Percentiles rank a stretch among this genome's conserved stretches.
Evolutionary conservation across 345 rosid species (phyloP).

Genomic region (Sonneratia alba): DNA sequence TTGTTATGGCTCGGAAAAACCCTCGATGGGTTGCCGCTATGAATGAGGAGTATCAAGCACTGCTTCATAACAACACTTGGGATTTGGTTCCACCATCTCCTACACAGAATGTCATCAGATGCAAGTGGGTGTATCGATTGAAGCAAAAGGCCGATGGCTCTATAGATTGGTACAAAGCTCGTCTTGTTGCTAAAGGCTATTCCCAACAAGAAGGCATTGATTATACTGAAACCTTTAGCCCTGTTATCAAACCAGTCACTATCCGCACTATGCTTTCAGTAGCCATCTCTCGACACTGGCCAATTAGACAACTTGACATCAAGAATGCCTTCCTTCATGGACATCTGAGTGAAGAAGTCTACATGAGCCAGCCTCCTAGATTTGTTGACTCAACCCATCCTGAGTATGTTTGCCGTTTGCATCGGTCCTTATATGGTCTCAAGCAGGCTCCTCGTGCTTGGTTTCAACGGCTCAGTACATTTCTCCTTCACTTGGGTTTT

Average conservation of each 20-base stretch:
- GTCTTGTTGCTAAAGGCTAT: conserved; percentile 4
- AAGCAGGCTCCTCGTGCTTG: too few species aligned
- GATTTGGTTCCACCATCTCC: neutral
- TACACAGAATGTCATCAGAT: neutral
- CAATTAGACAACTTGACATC: too few species aligned
- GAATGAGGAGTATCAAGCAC: neutral
- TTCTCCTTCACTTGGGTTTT: too few species aligned
- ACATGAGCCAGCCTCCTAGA: too few species aligned
- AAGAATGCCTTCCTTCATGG: too few species aligned
- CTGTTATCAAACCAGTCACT: neutral
- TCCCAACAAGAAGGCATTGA: neutral
- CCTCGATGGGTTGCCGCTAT: conserved; percentile 7
- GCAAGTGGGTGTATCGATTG: conserved; percentile 4
- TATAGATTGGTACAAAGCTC: conserved; percentile 7
- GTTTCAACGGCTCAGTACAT: too few species aligned
- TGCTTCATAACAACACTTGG: neutral
- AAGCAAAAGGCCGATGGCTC: neutral
- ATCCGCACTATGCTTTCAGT: neutral
- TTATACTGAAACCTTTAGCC: conserved; percentile 6
- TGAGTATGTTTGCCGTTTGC: too few species aligned
- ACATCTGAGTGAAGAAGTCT: too few species aligned
- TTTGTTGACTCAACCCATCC: too few species aligned
- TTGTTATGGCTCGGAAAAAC: conserved; percentile 18
- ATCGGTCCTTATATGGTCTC: too few species aligned
- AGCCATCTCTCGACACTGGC: neutral